Conservation (phyloP, 2,329 filamentous ascomycete species). For the Xylaria sp. region DNA sequence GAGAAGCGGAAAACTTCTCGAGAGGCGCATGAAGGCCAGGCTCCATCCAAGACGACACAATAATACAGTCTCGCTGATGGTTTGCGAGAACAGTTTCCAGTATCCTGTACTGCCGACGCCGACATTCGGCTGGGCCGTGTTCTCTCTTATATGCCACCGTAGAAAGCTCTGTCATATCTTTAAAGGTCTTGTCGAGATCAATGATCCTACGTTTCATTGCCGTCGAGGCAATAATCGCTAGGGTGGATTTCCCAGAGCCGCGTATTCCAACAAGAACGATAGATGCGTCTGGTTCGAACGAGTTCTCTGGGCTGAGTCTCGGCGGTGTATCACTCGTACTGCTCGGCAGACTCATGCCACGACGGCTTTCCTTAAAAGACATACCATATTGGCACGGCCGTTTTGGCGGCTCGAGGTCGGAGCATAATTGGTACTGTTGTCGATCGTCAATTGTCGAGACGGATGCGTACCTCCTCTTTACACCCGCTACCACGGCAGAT, state of each 20-base stretch:
- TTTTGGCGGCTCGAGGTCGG: constrained; percentile 27
- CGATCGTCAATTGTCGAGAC: constrained; percentile 47
- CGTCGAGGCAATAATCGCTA: constrained; percentile 79
- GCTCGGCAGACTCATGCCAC: constrained; percentile 18
- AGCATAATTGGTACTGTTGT: constrained; percentile 28
- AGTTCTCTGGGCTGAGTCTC: constrained; percentile 38
- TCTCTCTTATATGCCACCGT: constrained; percentile 71
- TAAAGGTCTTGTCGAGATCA: constrained; percentile 75
- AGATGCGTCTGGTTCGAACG: constrained; percentile 71
- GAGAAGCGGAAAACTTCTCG: constrained; percentile 68
- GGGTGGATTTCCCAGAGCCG: constrained; percentile 79
- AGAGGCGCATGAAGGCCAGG: constrained; percentile 69
- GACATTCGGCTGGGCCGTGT: constrained; percentile 71
- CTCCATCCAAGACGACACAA: constrained; percentile 79
- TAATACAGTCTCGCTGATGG: constrained; percentile 71
- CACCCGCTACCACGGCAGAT: constrained; percentile 51
- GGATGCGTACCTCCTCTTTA: constrained; percentile 55
- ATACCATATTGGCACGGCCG: constrained; percentile 17
- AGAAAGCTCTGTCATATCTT: constrained; percentile 70
- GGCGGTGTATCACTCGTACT: constrained; percentile 41
- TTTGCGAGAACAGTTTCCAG: constrained; percentile 68
- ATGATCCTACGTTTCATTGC: constrained; percentile 75
- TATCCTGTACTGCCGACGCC: constrained; percentile 70
- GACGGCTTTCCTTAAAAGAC: constrained; percentile 5
- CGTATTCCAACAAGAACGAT: constrained; percentile 79